Percentiles rank a stretch among this genome's conserved stretches.
Conservation (phyloP, 2,329 filamentous ascomycete genomes). For the Botrytis fragariae region DNA sequence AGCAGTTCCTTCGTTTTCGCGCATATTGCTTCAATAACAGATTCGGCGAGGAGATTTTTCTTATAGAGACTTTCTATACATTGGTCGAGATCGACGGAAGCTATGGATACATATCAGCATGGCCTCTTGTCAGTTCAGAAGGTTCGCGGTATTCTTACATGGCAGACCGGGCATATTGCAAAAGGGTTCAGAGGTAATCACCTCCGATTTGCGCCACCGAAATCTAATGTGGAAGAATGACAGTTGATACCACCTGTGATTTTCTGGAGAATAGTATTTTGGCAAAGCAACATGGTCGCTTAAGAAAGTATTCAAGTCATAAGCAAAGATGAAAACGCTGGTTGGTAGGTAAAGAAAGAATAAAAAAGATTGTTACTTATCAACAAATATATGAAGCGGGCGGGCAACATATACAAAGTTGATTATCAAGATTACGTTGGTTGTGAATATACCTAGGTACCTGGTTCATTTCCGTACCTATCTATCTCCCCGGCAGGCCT, state of each 20-base stretch:
- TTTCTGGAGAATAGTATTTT: conserved; percentile 32
- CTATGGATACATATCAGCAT: conserved; percentile 46
- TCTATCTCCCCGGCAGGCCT: too few species aligned
- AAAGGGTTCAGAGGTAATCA: conserved; percentile 23
- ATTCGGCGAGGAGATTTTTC: conserved; percentile 94
- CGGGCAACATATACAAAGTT: neutral
- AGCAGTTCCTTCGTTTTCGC: conserved; percentile 98
- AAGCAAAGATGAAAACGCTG: conserved; percentile 22
- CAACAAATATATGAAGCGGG: neutral
- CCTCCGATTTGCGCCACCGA: conserved; percentile 27
- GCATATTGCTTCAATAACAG: conserved; percentile 98
- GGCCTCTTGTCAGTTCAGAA: neutral
- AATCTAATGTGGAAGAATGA: conserved; percentile 27
- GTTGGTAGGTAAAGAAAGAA: neutral
- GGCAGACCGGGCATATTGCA: conserved; percentile 56
- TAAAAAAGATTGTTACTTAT: neutral
- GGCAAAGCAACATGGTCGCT: conserved; percentile 40
- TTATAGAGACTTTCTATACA: conserved; percentile 96
- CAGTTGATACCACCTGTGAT: conserved; percentile 30
- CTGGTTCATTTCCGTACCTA: too few species aligned
- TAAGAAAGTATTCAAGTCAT: conserved; percentile 26
- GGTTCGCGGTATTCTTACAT: conserved; percentile 43
- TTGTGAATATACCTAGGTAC: neutral
- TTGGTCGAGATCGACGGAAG: conserved; percentile 96
- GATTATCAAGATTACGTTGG: conserved; percentile 7